A percentile compares a stretch with the other conserved stretches of the same genome.
phyloP scores from a whole-genome alignment of 2,329 filamentous ascomycete genomes.

The Grosmannia clavigera region DNA sequence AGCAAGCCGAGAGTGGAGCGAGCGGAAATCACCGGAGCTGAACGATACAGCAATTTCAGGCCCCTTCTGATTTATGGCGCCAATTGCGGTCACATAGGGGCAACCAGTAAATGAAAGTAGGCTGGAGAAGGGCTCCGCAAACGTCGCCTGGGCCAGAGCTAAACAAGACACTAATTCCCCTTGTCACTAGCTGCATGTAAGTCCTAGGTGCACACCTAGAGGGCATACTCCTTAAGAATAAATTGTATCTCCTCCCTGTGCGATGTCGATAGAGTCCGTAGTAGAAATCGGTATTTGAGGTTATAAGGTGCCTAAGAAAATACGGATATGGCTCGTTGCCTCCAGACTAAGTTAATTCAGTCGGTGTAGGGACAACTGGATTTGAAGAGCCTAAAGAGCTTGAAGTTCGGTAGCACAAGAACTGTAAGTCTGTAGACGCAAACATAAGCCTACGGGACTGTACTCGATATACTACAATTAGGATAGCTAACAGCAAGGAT shows the following conservation, averaged over 20 bases:
- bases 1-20: slow-evolving; percentile 27
- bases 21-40: slow-evolving; percentile 33
- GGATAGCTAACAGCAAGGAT: slow-evolving; percentile 42
- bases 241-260: slow-evolving; percentile 59
- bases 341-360: slow-evolving; percentile 30
- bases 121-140: slow-evolving; percentile 27
- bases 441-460: slow-evolving; percentile 42
- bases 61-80: slow-evolving; percentile 34
- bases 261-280: slow-evolving; percentile 50
- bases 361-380: slow-evolving; percentile 39
- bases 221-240: slow-evolving; percentile 46
- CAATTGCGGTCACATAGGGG: slow-evolving; percentile 38
- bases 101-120: slow-evolving; percentile 24
- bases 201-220: slow-evolving; percentile 44
- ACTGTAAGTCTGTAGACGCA: background rate
- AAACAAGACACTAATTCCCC: slow-evolving; percentile 54
- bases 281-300: slow-evolving; percentile 37
- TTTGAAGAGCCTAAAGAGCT: slow-evolving; percentile 14
- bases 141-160: slow-evolving; percentile 50
- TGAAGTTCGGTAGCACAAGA: slow-evolving; percentile 14
- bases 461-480: slow-evolving; percentile 36
- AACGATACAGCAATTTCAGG: slow-evolving; percentile 17
- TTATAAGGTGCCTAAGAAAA: slow-evolving; percentile 47
- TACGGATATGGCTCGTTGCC: slow-evolving; percentile 60
- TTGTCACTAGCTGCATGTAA: slow-evolving; percentile 53